Base-by-base conservation (phyloP, 345 rosid genomes). In the Passiflora organensis region DNA sequence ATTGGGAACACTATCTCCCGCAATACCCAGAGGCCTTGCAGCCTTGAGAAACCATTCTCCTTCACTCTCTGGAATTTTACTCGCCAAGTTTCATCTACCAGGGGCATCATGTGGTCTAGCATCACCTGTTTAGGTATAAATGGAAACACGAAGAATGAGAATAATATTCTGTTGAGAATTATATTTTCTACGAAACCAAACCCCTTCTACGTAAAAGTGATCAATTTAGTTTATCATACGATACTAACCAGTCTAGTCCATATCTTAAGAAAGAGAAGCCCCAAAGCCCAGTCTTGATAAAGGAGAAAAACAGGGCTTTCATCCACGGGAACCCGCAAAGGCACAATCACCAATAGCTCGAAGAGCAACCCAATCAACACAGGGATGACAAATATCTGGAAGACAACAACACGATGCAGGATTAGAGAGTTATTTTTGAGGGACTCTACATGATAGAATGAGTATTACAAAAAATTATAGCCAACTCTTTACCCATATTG, bases 251-350 rank as follows among this genome's bases (percentile, higher is more conserved):
- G 79, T 69, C 96, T 80, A 34, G 99, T 94, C 97, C 99, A 94
- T 58, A 94, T 94, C 86, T 94, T 94, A 49, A 94, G 86, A 65
- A 94, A 87, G 66, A 94, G 87, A 28, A 94, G 90, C 36, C 97
- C 99, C 55, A 94, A 75, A 16, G 99, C 97, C 99, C 99, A 94
- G 62, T 94, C 97, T 71, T 94, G 99, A 70, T 94, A 94, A 44
- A 94, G 72, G 56, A 94, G 95, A 76, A 94, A 94, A 59, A 94
- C 99, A 5, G 99, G 99, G 70, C 99, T 94, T 76, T 94, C 99
- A 58, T 94, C 97, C 54, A 86, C 95, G n/a, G 97, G 99, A 54
- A 94, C 97, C 64, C 99, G 80, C 97, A 94, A 85, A 3, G 99
- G 99, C 49, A 89, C 99, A 75, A 94, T 87, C 58, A 94, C 96